Base-by-base conservation (phyloP, 768 basidiomycete species). In the Pluteus cervinus region DNA sequence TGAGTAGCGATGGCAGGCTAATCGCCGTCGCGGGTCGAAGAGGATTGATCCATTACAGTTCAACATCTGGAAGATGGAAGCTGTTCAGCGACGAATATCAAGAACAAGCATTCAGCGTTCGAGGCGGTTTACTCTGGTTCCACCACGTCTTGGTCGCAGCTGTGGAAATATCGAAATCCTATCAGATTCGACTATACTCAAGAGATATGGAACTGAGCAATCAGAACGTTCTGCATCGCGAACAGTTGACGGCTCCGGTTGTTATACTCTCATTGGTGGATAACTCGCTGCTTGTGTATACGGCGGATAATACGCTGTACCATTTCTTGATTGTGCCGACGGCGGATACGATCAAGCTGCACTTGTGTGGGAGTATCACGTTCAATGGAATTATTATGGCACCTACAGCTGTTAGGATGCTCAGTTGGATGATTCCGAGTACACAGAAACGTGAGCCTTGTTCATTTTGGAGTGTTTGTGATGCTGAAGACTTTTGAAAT, bases 381-480 rank as follows among this genome's bases (percentile, higher is more conserved):
- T 98, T 99, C 54, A 74, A 75, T 37, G 94, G 93, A 4, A 86
- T 98, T 36, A 87, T 98, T 33, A 75, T 79, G 9, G 74, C 76
- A 6, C 92, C 96, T 5, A 76, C 69, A 23, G 75, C 87, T 9
- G 93, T 99, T 2, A 68, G 92, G 43, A 86, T 86, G 47, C 62
- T 98, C 54, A 96, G 93, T 58, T 99, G 96, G 96, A 85, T 98
- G 79, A 86, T 99, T 39, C 94, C 96, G 0, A 68, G 71, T 41
- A 79, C 84, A 7, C 94, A 98, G 57, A 97, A 93, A 59, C 83
- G 96, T 94, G 54, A 48, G 83, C 67, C 11, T 9, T 26, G 10
- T 25, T 16, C 15, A 4, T 31, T 37, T 43, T 26, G 25, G 18
- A 1, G 22, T 36, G 14, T 14, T 29, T 29, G 44, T 33, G 38